Percentiles rank a stretch among this genome's conserved stretches.
phyloP scores from a whole-genome alignment of 371 early-diverging fungal genomes.

The Cokeromyces recurvatus region DNA sequence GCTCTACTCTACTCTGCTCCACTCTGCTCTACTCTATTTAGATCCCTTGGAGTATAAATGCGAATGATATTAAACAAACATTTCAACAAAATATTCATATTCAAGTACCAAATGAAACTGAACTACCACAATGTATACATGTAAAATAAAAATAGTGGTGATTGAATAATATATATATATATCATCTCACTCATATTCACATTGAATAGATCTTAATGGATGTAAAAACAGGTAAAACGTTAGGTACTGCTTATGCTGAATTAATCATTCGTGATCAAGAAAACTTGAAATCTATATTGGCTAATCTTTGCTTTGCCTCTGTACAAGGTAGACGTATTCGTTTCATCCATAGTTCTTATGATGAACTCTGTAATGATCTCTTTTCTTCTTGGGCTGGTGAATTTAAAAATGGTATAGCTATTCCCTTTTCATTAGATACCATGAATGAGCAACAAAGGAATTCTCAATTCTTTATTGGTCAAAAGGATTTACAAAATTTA shows the following conservation, averaged over 20 bases:
- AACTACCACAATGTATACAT: slow-evolving; percentile 11
- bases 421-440: neutral
- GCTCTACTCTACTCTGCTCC: neutral
- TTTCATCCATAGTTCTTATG: slow-evolving; percentile 3
- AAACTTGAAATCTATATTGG: neutral
- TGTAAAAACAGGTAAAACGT: slow-evolving; percentile 9
- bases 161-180: neutral
- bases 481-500: slow-evolving; percentile 14
- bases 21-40: neutral
- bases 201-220: slow-evolving; percentile 22
- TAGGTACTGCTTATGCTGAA: slow-evolving; percentile 8
- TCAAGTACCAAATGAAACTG: neutral
- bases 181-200: neutral
- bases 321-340: slow-evolving; percentile 9
- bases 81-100: neutral
- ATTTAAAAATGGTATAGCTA: slow-evolving; percentile 3
- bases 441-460: neutral
- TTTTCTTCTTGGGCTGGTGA: slow-evolving; percentile 8
- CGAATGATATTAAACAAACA: neutral
- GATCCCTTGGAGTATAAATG: slow-evolving; percentile 5
- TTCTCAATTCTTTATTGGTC: slow-evolving; percentile 6
- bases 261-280: neutral
- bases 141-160: neutral
- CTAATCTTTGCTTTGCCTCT: neutral
- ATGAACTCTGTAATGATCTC: slow-evolving; percentile 5